Evolutionary conservation across 1,284 basidiomycete genomes (phyloP), one percentile per base, ranked within the genome.

Genomic region (Apiotrichum gamsii): DNA sequence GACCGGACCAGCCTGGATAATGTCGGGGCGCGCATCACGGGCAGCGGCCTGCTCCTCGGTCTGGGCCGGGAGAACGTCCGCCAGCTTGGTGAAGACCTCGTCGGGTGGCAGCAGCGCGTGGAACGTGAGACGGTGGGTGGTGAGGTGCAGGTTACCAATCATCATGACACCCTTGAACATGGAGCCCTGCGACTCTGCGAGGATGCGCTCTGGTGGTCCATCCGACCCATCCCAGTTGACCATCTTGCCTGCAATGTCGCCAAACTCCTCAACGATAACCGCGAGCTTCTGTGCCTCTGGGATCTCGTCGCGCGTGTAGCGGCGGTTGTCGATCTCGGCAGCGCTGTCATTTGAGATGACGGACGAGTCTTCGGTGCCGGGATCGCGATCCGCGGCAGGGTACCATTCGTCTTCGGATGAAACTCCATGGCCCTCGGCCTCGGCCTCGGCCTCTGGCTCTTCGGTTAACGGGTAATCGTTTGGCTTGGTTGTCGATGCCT

Each of bases 81-180:
- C 10, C n/a, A n/a, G n/a, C 4, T 8, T 23, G n/a, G 19, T 6
- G 31, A 40, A 46, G 19, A 35, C 39, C 10, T 38, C 25, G 13
- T 76, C 75, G 1, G 79, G 74, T 3, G 81, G 75, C 15, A 84
- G 62, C 5, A 80, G 78, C 2, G 82, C 82, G 57, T 84, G 82
- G 61, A 85, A 85, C 0, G 80, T 65, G 14, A 84, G 53, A 8
- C 82, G 76, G 61, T 84, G 81, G 3, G 80, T 81, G 0, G 82
- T 84, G 19, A 84, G 68, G 61, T 83, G 81, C 21, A 82, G 71
- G 42, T 80, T 79, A n/a, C 82, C 82, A 35, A 80, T 57, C 41
- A 80, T 72, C 43, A 77, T 69, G 19, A 80, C 75, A 42, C 78
- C 77, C 63, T 64, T 67, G 62, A 65, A 69, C 41, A 70, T 45